Evolutionary conservation across 768 basidiomycete species (phyloP).

Genomic region (Pleurotus tuber-regium): DNA sequence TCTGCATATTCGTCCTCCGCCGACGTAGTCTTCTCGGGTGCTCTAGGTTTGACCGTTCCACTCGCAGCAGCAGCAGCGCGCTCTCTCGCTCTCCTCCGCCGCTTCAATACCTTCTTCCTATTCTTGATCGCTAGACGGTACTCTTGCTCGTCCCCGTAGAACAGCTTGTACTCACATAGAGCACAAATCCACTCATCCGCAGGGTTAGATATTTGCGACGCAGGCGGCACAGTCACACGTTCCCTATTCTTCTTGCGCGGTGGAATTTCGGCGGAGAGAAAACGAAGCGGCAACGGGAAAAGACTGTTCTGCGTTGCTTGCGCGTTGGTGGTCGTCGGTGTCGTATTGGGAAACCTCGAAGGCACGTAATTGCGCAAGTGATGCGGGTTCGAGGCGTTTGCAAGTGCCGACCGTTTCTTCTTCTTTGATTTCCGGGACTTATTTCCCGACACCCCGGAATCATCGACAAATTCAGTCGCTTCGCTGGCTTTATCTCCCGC

Average conservation of each 20-base stretch:
- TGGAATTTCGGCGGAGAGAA: slow-evolving; percentile 68
- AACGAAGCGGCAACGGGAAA: slow-evolving; percentile 61
- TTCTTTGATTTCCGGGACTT: slow-evolving; percentile 59
- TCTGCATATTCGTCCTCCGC: slow-evolving; percentile 24
- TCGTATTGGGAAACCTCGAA: slow-evolving; percentile 64
- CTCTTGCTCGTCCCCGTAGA: slow-evolving; percentile 78
- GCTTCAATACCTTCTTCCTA: slow-evolving; percentile 64
- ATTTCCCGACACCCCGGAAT: slow-evolving; percentile 21
- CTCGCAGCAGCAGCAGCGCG: slow-evolving; percentile 42
- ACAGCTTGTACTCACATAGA: slow-evolving; percentile 90
- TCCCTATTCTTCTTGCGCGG: slow-evolving; percentile 30
- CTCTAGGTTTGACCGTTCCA: slow-evolving; percentile 26
- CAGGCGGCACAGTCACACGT: slow-evolving; percentile 12
- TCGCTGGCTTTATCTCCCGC: slow-evolving; percentile 26
- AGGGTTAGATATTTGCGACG: slow-evolving; percentile 45
- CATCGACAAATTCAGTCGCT: slow-evolving; percentile 36
- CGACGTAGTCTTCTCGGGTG: slow-evolving; percentile 19
- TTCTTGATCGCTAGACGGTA: slow-evolving; percentile 60
- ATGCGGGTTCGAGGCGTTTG: slow-evolving; percentile 94
- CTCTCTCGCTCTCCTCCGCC: slow-evolving; percentile 60
- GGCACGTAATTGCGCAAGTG: slow-evolving; percentile 94
- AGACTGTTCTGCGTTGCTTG: slow-evolving; percentile 42
- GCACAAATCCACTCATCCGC: slow-evolving; percentile 93
- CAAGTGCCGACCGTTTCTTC: slow-evolving; percentile 90
- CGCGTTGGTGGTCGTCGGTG: slow-evolving; percentile 27